These are phyloP conservation scores for Whalleya microplaca DNA, from an alignment of 2,329 filamentous ascomycete genomes.

Conservation along the genomic window DNA sequence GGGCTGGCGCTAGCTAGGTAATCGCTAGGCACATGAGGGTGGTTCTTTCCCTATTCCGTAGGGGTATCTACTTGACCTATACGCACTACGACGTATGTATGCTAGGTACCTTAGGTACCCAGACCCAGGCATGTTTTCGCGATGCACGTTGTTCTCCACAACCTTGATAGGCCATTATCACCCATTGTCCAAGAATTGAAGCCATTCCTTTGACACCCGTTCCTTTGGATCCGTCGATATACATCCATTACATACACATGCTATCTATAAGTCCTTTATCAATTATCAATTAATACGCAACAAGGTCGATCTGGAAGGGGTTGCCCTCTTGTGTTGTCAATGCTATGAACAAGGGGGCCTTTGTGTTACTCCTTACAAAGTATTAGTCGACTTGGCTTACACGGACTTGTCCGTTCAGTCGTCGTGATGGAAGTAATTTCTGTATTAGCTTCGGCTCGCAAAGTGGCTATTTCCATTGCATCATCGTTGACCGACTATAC, in stretches of 20 bases:
- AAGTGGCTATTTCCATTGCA: conserved; percentile 25
- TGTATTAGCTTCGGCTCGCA: conserved; percentile 20
- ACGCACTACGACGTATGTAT: no score
- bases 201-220: conserved; percentile 22
- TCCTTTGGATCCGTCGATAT: conserved; percentile 5
- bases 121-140: conserved; percentile 15
- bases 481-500: conserved; percentile 22
- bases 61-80: no score
- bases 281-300: no score
- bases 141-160: conserved; percentile 16
- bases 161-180: conserved; percentile 14
- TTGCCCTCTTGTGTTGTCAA: conserved; percentile 8
- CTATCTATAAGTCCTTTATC: no score
- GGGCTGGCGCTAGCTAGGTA: conserved; percentile 1
- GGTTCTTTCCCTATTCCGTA: no score
- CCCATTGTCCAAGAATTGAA: conserved; percentile 16
- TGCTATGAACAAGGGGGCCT: not conserved
- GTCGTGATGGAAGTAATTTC: conserved; percentile 7
- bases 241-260: no score
- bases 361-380: not conserved
- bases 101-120: no score
- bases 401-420: not conserved
- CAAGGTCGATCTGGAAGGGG: conserved; percentile 16
- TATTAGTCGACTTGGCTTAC: not conserved
- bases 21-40: conserved; percentile 6